Base-by-base conservation (phyloP, 1,284 basidiomycete genomes). In the Coriolopsis trogii region DNA sequence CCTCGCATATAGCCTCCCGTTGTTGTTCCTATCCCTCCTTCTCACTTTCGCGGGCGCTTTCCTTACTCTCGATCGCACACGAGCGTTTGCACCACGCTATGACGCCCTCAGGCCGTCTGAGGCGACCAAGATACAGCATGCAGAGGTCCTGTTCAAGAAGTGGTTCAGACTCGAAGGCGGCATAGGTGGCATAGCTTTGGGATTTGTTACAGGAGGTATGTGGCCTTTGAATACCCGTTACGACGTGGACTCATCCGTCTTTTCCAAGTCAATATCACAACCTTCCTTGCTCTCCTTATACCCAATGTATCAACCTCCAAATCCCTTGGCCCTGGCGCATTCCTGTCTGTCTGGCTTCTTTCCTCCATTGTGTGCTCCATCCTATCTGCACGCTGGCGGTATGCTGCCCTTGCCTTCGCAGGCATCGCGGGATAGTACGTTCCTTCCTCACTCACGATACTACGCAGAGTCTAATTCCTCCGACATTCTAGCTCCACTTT, bases 41-140 rank as follows among this genome's bases (percentile, higher is more conserved):
- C 69, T 85, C 29, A 78, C 80, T 3, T 84, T 86, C 60, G 72
- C 82, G 20, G 85, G 85, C 13, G 76, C 84, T 3, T 88, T 88
- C 65, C 71, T 87, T 20, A 87, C 79, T 16, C 74, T 87, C 41
- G 85, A 87, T 62, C 81, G 86, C 30, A 81, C 84, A 29, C 77
- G 82, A 34, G 75, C 78, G 13, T 87, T 89, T 60, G 73, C 79
- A 3, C 73, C 76, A 20, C 69, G 70, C 15, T 73, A 59, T 51
- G 57, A 59, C 45, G 57, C 57, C 28, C 49, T 59, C n/a, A 46
- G 37, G 3, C 49, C 50, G 70, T 74, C 30, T 72, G 73, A 34
- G 36, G 66, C 28, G 57, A 65, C 42, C 72, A 72, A 55, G 67
- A 43, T 56, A 13, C 59, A 58, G 38, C 56, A 54, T 25, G 55